These are phyloP conservation scores for Dothistroma pini DNA, from an alignment of 2,329 filamentous ascomycete species.

Conservation along the genomic window DNA sequence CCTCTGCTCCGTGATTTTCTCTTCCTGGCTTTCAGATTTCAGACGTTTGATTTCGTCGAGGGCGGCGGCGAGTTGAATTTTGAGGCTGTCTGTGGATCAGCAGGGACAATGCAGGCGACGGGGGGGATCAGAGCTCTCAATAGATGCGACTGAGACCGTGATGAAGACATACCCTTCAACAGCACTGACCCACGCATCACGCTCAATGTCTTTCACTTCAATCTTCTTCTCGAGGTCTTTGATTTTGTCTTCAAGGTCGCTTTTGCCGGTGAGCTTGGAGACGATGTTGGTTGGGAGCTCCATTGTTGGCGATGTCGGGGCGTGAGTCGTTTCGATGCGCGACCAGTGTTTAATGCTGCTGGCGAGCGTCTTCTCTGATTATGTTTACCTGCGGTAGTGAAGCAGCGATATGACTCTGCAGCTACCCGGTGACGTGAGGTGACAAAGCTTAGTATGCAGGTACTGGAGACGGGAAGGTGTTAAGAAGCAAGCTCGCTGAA, in stretches of 20 bases:
- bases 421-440: background rate
- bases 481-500: background rate
- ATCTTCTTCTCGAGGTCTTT: conserved; percentile 2
- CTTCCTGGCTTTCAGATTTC: background rate
- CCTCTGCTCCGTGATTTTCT: background rate
- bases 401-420: background rate
- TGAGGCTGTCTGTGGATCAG: background rate
- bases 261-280: conserved; percentile 1
- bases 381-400: background rate
- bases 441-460: background rate
- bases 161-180: background rate
- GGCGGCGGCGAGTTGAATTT: background rate
- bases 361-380: background rate
- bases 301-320: background rate
- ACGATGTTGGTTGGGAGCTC: background rate
- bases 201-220: background rate
- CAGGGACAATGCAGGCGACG: background rate
- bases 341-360: background rate
- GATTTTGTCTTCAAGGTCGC: background rate
- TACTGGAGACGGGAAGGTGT: background rate
- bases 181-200: background rate
- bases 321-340: background rate
- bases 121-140: no score
- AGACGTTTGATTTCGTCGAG: background rate
- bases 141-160: background rate